Base-by-base conservation (phyloP, 768 basidiomycete species). In the Leccinum sublutescens region DNA sequence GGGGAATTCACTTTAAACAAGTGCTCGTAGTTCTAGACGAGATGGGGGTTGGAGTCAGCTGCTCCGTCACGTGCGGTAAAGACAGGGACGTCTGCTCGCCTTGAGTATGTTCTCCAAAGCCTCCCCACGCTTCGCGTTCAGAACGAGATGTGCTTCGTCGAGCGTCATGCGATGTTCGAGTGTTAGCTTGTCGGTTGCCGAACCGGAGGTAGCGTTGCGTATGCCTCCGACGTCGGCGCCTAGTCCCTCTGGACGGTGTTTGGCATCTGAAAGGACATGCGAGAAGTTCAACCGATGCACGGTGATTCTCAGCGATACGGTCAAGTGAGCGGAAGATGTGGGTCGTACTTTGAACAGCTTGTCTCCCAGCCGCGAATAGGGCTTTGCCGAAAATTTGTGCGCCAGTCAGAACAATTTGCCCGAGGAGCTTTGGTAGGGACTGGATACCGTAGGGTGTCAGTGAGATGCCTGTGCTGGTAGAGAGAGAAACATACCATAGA, bases 91-190 rank as follows among this genome's bases (percentile, higher is more conserved):
- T 29, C 33, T 29, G 71, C 78, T 67, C 69, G 91, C 95, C 82
- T 91, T 87, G 40, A 91, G 70, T 25, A 95, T 77, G 48, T 76
- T 79, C 69, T 93, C 88, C 69, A 89, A 70, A 0, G 78, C 67
- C 23, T 91, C 89, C 21, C 82, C 89, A 38, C 84, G 83, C 73
- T 93, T 95, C 21, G 84, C 77, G 72, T 99, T 98, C 62, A 99
- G 77, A 68, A 99, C 94, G 59, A 97, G 77, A 67, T 88, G 88
- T 19, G 96, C 97, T 77, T 99, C 97, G 65, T 98, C 95, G 65
- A 96, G 67, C 7, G 93, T 94, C 95, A 99, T 95, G 53, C 88
- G 86, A 68, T 94, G 86, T 63, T 91, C 85, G 63, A 88, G 84
- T 54, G 92, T 93, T 40, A 97, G 77, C 68, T 83, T 85, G 80